Evolutionary conservation across 192 early-diverging fungal genomes (phyloP), one percentile per base, ranked within the genome.

Genomic region (Backusella macrospora): DNA sequence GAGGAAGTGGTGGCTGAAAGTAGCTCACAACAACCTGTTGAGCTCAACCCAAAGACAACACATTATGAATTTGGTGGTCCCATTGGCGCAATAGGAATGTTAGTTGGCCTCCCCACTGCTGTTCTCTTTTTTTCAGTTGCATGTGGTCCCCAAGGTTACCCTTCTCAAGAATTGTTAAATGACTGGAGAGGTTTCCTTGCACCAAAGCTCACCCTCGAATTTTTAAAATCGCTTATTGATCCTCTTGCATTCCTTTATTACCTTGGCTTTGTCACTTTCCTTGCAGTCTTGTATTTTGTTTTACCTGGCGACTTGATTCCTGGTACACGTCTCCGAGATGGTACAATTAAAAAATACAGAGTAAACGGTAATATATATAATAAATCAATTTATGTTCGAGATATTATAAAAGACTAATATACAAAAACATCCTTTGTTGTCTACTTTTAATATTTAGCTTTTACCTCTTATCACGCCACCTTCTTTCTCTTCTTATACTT

Each of bases 61-160:
- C 82, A 87, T 66, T 95, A 90, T 79, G 96, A 96, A 78, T 96
- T 98, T 73, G 79, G 93, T 13, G 91, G 90, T 10, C 87, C 87
- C 0, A 79, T 86, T 12, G 90, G 90, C 40, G 81, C 91, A 0
- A 66, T 85, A 15, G 80, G 80, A 12, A 88, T 92, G 77, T 78
- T 90, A 46, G 59, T 78, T 15, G 73, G 72, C 6, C 74, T 86
- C 29, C 84, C 86, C 15, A 26, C 75, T 52, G 71, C 78, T 12
- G 75, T 83, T 10, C 70, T 81, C 67, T 80, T 42, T 78, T 87
- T 73, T 75, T 78, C 81, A 74, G 65, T 76, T 71, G 81, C 77
- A 52, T 75, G 79, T 66, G 76, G 85, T 38, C 67, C 79, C n/a
- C 77, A 81, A 14, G 85, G 87, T 44, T 90, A 90, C 76, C 84